phyloP scores from a whole-genome alignment of 331 rosid genomes.

The Phaseolus coccineus region DNA sequence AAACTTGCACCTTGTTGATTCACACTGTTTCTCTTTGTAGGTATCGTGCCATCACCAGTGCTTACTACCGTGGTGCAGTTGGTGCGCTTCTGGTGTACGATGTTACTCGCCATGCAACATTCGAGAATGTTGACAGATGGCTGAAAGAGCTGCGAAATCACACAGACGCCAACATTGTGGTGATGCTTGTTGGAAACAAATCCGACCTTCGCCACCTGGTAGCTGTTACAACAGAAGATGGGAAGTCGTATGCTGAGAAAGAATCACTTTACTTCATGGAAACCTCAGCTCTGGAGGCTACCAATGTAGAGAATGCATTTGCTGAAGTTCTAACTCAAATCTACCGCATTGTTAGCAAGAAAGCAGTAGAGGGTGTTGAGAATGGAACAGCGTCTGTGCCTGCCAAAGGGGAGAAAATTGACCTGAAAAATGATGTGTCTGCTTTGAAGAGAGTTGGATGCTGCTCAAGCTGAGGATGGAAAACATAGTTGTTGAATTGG shows the following conservation, averaged over 20 bases:
- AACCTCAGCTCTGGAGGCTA: constrained; percentile 92
- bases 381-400: constrained; percentile 82
- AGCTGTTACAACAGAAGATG: constrained; percentile 89
- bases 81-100: constrained; percentile 97
- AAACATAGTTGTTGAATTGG: constrained; percentile 47
- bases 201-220: constrained; percentile 95
- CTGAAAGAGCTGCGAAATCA: constrained; percentile 88
- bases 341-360: constrained; percentile 79
- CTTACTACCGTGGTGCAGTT: constrained; percentile 94
- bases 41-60: constrained; percentile 95
- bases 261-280: constrained; percentile 94
- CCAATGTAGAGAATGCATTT: constrained; percentile 86
- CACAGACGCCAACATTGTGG: constrained; percentile 89
- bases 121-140: constrained; percentile 94
- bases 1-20: background rate
- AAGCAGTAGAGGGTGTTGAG: constrained; percentile 83
- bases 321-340: constrained; percentile 93
- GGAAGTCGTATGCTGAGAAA: constrained; percentile 86
- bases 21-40: constrained; percentile 45
- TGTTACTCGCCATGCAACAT: constrained; percentile 90
- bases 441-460: constrained; percentile 88
- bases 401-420: constrained; percentile 87
- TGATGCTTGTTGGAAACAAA: constrained; percentile 96
- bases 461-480: constrained; percentile 75
- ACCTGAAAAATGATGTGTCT: constrained; percentile 79